A percentile compares a stretch with the other conserved stretches of the same genome.
These are phyloP conservation scores for Trebouxia sp. DNA, from an alignment of 139 green algal species.

Conservation along the genomic window DNA sequence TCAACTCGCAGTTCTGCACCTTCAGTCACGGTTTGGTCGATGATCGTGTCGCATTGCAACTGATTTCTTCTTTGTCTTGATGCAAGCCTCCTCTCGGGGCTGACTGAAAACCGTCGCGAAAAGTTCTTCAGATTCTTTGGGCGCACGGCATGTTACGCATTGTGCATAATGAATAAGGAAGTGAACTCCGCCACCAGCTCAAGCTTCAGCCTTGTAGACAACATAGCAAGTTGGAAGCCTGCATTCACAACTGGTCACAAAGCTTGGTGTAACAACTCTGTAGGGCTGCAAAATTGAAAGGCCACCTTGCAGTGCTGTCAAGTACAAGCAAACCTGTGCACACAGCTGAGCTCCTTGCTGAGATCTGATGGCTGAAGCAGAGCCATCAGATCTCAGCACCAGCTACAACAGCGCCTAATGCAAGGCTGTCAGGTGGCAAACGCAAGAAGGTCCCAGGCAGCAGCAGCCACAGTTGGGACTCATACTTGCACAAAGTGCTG, in stretches of 20 bases:
- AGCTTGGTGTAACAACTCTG: too few relatives aligned
- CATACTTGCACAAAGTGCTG: not conserved
- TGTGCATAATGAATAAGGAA: constrained; percentile 9
- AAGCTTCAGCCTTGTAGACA: constrained; percentile 8
- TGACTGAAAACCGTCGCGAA: not conserved
- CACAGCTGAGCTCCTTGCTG: too few relatives aligned
- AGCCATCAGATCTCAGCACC: too few relatives aligned
- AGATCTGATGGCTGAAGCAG: too few relatives aligned
- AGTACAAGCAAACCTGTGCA: too few relatives aligned
- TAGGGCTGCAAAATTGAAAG: too few relatives aligned
- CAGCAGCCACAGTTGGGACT: not conserved
- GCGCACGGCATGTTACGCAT: constrained; percentile 6
- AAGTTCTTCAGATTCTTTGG: constrained; percentile 3
- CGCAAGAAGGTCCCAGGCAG: not conserved
- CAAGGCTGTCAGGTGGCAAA: too few relatives aligned
- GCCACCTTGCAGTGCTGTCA: too few relatives aligned
- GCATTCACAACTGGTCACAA: constrained; percentile 45
- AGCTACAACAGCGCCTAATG: too few relatives aligned
- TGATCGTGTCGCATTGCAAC: not conserved
- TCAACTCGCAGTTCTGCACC: not conserved
- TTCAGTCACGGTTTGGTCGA: not conserved
- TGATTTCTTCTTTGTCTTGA: not conserved
- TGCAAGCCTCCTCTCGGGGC: not conserved
- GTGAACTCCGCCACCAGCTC: constrained; percentile 24
- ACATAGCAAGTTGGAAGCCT: constrained; percentile 44